Base-by-base conservation (phyloP, 352 stramenopile genomes). In the Phytophthora pseudosyringae region DNA sequence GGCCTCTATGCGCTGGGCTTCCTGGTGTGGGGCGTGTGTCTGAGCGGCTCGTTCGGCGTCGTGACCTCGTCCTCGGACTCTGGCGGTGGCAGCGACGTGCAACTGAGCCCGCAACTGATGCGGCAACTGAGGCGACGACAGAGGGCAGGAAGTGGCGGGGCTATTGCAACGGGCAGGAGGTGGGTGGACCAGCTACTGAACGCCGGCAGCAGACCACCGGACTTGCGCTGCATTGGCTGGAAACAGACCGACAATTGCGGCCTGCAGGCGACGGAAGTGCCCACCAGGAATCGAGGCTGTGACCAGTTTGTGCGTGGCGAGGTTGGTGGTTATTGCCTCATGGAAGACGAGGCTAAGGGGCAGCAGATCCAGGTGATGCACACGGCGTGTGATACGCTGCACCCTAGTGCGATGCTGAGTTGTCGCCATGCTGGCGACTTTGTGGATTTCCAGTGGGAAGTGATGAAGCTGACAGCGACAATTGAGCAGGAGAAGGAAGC, bases 371-470 rank as follows among this genome's bases (percentile, higher is more conserved):
- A 67, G 35, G 45, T 80, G 10, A 82, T 87, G 69, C 54, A 69
- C 45, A 71, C 56, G 8, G 51, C 63, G 40, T 89, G 80, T 56
- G 35, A 56, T 26, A 76, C 65, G 1, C 12, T 89, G 2, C 69
- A 60, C 10, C 63, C 63, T 16, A 71, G 83, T 38, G 64, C 79
- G 9, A 67, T 71, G 51, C 67, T 86, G 33, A 78, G 67, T 38
- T 86, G 78, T 64, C 65, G 73, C 31, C 66, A 80, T 43, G 75
- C 77, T 10, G 53, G 60, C 40, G 77, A 88, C 51, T 80, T 86
- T 59, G 49, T 78, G 38, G 59, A 73, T 28, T 78, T 83, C 35
- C 57, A 66, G 28, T 75, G 67, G 63, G 44, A 64, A 62, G 43
- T 73, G 15, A 48, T 41, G 0, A 65, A 65, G 13, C 29, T 73